A percentile compares a stretch with the other conserved stretches of the same genome.
These are phyloP conservation scores for Candida khao-thaluensis DNA, from an alignment of 805 yeast species.

Conservation along the genomic window DNA sequence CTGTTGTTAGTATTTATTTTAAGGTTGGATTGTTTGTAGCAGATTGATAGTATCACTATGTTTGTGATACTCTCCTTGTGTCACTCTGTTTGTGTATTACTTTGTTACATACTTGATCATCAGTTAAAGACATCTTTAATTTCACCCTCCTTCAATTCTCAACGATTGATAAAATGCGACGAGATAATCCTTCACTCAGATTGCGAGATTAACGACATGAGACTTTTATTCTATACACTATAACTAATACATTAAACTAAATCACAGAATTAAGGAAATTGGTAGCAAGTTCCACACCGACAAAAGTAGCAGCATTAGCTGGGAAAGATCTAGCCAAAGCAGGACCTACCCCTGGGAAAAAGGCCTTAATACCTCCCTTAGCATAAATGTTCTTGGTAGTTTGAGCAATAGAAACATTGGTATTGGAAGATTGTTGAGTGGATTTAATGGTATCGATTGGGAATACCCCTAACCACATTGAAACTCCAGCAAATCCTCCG, in stretches of 20 bases:
- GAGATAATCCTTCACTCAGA: too few relatives aligned
- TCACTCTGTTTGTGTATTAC: too few relatives aligned
- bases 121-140: slow-evolving; percentile 28
- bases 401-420: slow-evolving; percentile 52
- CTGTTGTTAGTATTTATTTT: slow-evolving; percentile 42
- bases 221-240: not conserved
- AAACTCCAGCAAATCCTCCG: slow-evolving; percentile 94
- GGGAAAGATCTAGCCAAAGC: slow-evolving; percentile 94
- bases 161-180: slow-evolving; percentile 2
- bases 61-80: too few relatives aligned
- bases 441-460: slow-evolving; percentile 95
- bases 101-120: slow-evolving; percentile 33
- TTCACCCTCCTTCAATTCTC: slow-evolving; percentile 6
- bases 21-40: too few relatives aligned
- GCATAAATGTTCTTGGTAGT: slow-evolving; percentile 69
- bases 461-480: slow-evolving; percentile 96
- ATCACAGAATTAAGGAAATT: slow-evolving; percentile 37
- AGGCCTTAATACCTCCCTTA: slow-evolving; percentile 81
- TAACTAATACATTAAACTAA: slow-evolving; percentile 17
- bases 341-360: slow-evolving; percentile 97
- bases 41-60: too few relatives aligned
- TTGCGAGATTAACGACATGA: slow-evolving; percentile 1
- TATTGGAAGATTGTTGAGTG: slow-evolving; percentile 66
- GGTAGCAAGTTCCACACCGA: slow-evolving; percentile 86
- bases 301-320: slow-evolving; percentile 98